Percentiles rank a stretch among this genome's conserved stretches.
These are phyloP conservation scores for Rubia peregrina DNA, from an alignment of 305 asterid genomes.

Conservation along the genomic window DNA sequence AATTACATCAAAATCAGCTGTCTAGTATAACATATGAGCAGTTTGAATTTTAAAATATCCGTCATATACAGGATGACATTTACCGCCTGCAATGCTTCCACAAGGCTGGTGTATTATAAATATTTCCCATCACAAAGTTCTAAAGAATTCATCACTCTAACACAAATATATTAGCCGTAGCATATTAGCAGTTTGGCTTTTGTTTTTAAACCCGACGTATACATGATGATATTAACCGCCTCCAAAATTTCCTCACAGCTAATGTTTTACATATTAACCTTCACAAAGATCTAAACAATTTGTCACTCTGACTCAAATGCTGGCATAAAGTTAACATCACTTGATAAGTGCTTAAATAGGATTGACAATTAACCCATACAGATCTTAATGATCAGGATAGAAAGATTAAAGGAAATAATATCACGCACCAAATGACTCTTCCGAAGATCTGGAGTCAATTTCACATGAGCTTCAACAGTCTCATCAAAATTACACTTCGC, in stretches of 20 bases:
- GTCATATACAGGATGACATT: neutral
- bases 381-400: neutral
- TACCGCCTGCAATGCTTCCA: neutral
- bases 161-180: neutral
- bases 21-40: neutral
- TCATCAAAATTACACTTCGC: conserved; percentile 64
- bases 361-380: neutral
- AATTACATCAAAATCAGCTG: neutral
- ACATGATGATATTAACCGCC: neutral
- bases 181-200: neutral
- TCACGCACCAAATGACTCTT: conserved; percentile 86
- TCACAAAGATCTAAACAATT: neutral
- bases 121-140: neutral
- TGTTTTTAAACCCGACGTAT: neutral
- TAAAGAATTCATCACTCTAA: neutral
- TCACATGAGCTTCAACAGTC: conserved; percentile 93
- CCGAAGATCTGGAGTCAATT: conserved; percentile 78
- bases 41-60: neutral
- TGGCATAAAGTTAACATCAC: neutral
- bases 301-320: neutral
- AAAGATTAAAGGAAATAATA: conserved; percentile 8
- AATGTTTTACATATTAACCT: neutral
- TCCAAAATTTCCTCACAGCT: neutral
- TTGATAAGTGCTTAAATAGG: neutral
- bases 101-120: too few relatives aligned